phyloP scores from a whole-genome alignment of 2,329 filamentous ascomycete genomes.

The Epicoccum sorghinum region DNA sequence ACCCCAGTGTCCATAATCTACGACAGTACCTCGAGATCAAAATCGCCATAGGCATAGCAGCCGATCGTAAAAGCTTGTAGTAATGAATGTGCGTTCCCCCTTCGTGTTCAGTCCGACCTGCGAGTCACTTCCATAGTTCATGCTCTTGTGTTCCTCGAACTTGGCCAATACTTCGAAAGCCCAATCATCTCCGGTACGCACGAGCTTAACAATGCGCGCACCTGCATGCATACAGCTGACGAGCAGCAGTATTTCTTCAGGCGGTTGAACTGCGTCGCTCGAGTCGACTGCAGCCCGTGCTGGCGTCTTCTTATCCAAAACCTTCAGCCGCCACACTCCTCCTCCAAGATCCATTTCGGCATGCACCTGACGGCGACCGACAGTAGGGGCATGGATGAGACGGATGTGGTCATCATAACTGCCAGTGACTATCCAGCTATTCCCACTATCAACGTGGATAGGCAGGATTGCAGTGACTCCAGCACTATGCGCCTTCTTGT shows the following conservation, averaged over 20 bases:
- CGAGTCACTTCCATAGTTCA: slow-evolving; percentile 90
- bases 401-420: slow-evolving; percentile 89
- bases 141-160: slow-evolving; percentile 87
- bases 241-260: slow-evolving; percentile 50
- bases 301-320: slow-evolving; percentile 51
- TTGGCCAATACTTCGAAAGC: slow-evolving; percentile 68
- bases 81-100: slow-evolving; percentile 59
- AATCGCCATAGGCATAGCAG: slow-evolving; percentile 69
- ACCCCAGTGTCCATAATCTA: not conserved
- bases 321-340: slow-evolving; percentile 85
- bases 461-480: slow-evolving; percentile 89
- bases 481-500: slow-evolving; percentile 71
- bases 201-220: slow-evolving; percentile 65
- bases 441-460: slow-evolving; percentile 56
- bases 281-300: slow-evolving; percentile 19
- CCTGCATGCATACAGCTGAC: slow-evolving; percentile 96
- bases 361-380: slow-evolving; percentile 59
- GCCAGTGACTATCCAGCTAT: slow-evolving; percentile 74
- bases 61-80: slow-evolving; percentile 79
- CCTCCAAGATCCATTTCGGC: slow-evolving; percentile 71
- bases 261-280: slow-evolving; percentile 22
- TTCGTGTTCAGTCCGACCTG: slow-evolving; percentile 49
- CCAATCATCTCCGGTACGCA: slow-evolving; percentile 53
- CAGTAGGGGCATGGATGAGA: slow-evolving; percentile 58
- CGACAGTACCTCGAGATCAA: slow-evolving; percentile 15